Percentiles rank a stretch among this genome's conserved stretches.
phyloP scores from a whole-genome alignment of 352 stramenopile species.

The Phytophthora fragariae region DNA sequence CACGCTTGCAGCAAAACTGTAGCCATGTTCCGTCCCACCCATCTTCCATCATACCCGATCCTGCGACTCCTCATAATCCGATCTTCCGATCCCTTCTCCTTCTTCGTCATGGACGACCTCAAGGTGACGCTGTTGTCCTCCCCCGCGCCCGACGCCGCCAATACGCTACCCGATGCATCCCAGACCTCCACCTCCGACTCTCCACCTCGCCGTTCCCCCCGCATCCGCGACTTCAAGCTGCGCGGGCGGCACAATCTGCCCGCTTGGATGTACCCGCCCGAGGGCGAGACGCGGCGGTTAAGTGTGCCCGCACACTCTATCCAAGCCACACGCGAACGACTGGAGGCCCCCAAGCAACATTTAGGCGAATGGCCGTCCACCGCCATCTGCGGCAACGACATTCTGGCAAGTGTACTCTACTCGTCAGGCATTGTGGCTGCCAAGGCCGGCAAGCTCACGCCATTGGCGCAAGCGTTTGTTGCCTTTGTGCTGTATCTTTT shows the following conservation, averaged over 20 bases:
- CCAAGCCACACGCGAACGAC: constrained; percentile 32
- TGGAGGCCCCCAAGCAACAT: constrained; percentile 37
- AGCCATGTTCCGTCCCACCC: not conserved
- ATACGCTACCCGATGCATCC: not conserved
- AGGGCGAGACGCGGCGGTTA: constrained; percentile 45
- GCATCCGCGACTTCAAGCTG: constrained; percentile 36
- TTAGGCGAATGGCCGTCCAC: constrained; percentile 89
- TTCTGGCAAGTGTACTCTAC: constrained; percentile 91
- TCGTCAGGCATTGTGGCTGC: constrained; percentile 72
- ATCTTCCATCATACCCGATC: constrained; percentile 15
- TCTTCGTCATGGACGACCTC: constrained; percentile 55
- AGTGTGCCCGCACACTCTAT: constrained; percentile 37
- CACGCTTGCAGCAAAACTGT: not conserved
- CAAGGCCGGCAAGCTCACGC: constrained; percentile 87
- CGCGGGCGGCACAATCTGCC: constrained; percentile 26
- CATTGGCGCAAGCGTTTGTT: constrained; percentile 84
- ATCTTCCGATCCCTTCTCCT: constrained; percentile 20
- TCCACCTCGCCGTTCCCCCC: constrained; percentile 22
- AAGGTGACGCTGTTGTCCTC: constrained; percentile 48
- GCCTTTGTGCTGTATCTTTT: constrained; percentile 73
- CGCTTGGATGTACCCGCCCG: constrained; percentile 54
- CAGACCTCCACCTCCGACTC: constrained; percentile 4
- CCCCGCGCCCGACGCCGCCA: constrained; percentile 25
- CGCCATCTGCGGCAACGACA: constrained; percentile 93
- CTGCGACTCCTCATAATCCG: constrained; percentile 13